phyloP scores from a whole-genome alignment of 805 yeast species.

The Tetrapisispora iriomotensis region DNA sequence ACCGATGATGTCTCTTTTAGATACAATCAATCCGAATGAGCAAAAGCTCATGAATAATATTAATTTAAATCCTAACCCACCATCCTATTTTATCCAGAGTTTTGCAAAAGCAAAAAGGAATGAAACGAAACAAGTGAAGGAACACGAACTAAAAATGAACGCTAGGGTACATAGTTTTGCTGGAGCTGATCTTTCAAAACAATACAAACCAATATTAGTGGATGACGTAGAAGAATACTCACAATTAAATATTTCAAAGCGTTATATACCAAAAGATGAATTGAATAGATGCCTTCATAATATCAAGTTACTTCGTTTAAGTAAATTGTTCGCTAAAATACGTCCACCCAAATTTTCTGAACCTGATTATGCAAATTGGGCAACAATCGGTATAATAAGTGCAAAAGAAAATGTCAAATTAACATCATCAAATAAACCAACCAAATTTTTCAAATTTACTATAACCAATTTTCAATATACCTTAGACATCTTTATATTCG shows the following conservation, averaged over 20 bases:
- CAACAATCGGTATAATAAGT: slow-evolving; percentile 61
- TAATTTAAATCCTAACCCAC: slow-evolving; percentile 6
- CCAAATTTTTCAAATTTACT: slow-evolving; percentile 50
- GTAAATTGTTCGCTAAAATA: slow-evolving; percentile 54
- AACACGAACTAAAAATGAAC: slow-evolving; percentile 22
- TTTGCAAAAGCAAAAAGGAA: slow-evolving; percentile 22
- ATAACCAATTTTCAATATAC: slow-evolving; percentile 60
- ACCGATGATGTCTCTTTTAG: neutral
- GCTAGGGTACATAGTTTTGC: slow-evolving; percentile 35
- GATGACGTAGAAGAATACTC: slow-evolving; percentile 41
- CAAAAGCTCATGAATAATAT: slow-evolving; percentile 1
- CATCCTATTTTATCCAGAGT: slow-evolving; percentile 29
- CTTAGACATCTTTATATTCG: slow-evolving; percentile 55
- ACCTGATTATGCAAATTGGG: slow-evolving; percentile 69
- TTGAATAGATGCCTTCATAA: slow-evolving; percentile 35
- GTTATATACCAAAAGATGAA: slow-evolving; percentile 36
- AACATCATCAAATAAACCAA: slow-evolving; percentile 33
- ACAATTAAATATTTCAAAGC: slow-evolving; percentile 33
- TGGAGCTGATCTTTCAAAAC: slow-evolving; percentile 10
- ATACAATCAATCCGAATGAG: slow-evolving; percentile 10
- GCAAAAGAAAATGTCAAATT: slow-evolving; percentile 44
- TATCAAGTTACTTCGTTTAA: slow-evolving; percentile 47
- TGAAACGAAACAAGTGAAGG: slow-evolving; percentile 13
- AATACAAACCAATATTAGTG: slow-evolving; percentile 24
- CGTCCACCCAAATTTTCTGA: slow-evolving; percentile 57